Evolutionary conservation across 2,329 filamentous ascomycete species (phyloP), one percentile per base, ranked within the genome.

Genomic region (Pezizomycotina sp.): DNA sequence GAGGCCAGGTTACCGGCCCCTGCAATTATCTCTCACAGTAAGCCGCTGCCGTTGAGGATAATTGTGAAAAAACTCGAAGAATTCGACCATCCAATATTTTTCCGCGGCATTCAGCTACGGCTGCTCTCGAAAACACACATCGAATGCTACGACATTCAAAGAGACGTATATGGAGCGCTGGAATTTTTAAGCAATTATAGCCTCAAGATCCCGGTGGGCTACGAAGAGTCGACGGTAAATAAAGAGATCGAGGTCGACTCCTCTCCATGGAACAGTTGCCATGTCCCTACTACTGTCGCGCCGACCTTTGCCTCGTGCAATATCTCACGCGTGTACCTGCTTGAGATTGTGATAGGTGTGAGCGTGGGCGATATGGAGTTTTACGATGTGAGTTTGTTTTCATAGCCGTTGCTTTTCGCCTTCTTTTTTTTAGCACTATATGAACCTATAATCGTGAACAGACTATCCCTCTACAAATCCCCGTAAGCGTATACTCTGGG

Each of bases 281-380:
- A 72, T 1, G 62, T 95, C 4, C 89, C 86, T 2, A 89, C 81
- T 54, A 86, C 80, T 0, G 72, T 98, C 7, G 75, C 82, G 6
- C 89, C 89, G 0, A 76, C 74, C 0, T 98, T 98, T 54, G 65
- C 72, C 31, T 81, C 83, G 1, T 98, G 89, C 59, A 95, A 95
- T 56, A 68, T 95, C 31, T 68, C 69, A 33, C 71, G 86, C 18
- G 66, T 62, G 33, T 95, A 98, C 56, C 77, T 84, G 53, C 60
- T 98, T 23, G 82, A 93, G 57, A 61, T 93, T 25, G 73, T 74
- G 41, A 62, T 92, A 5, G 82, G 82, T 2, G 57, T 93, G 23
- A 72, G 71, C 38, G 84, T 81, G 64, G 78, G 77, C 5, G 43
- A 63, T 64, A 59, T 59, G 67, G 61, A 42, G 61, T 55, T 44